Percentiles rank a stretch among this genome's conserved stretches.
Evolutionary conservation across 2,329 filamentous ascomycete genomes (phyloP).

Genomic region (Ciborinia camelliae): DNA sequence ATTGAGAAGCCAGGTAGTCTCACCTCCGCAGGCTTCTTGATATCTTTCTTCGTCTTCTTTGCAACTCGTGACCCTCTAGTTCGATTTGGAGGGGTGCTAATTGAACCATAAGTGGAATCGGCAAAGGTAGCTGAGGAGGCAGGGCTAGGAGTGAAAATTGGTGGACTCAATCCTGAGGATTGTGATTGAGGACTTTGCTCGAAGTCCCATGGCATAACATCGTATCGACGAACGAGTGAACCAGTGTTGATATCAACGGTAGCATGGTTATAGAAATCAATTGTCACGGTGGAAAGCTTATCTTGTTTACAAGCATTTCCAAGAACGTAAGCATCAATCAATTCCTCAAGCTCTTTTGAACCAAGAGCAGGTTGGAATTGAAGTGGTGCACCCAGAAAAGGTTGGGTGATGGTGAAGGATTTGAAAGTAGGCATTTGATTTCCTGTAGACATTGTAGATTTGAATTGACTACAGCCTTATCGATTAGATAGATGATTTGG

Average conservation of each 20-base stretch:
- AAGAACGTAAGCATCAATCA: constrained; percentile 57
- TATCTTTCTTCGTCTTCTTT: constrained; percentile 34
- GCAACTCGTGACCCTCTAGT: constrained; percentile 25
- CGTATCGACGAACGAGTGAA: constrained; percentile 48
- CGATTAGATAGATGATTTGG: constrained; percentile 1
- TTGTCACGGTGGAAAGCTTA: constrained; percentile 55
- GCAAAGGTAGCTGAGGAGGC: constrained; percentile 47
- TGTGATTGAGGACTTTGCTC: constrained; percentile 37
- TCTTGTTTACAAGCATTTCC: constrained; percentile 53
- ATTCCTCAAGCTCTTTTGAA: constrained; percentile 56
- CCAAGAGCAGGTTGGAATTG: constrained; percentile 66
- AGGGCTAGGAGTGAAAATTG: constrained; percentile 40
- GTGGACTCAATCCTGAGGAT: constrained; percentile 53
- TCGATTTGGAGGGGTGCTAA: constrained; percentile 29
- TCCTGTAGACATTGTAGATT: constrained; percentile 5
- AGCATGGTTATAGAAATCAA: constrained; percentile 57
- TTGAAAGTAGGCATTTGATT: constrained; percentile 14
- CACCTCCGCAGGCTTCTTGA: constrained; percentile 30
- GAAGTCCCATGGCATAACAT: constrained; percentile 43
- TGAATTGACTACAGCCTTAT: constrained; percentile 12
- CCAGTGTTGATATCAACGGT: constrained; percentile 59
- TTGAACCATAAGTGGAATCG: constrained; percentile 31
- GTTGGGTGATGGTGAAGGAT: constrained; percentile 53
- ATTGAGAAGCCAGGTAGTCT: constrained; percentile 62
- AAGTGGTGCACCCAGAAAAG: constrained; percentile 52